These are phyloP conservation scores for Dactylella cylindrospora DNA, from an alignment of 2,329 filamentous ascomycete species.

Conservation along the genomic window DNA sequence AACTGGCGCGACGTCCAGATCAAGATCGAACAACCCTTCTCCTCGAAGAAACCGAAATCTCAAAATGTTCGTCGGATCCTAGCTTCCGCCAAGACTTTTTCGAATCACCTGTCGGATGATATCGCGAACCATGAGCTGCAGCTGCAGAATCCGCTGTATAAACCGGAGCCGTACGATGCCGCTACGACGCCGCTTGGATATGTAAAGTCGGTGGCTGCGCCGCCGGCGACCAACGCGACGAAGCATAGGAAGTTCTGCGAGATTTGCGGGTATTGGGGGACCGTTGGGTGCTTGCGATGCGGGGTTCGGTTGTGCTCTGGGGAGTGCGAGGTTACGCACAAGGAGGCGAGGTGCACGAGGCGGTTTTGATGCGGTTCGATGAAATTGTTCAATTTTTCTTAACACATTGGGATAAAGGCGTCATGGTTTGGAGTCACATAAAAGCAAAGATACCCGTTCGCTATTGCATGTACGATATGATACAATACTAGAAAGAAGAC, in stretches of 20 bases:
- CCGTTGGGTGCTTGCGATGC: constrained; percentile 47
- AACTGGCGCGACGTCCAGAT: constrained; percentile 73
- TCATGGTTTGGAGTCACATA: no score
- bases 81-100: constrained; percentile 78
- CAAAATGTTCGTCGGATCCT: constrained; percentile 74
- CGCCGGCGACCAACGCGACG: constrained; percentile 31
- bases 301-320: constrained; percentile 48
- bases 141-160: constrained; percentile 26
- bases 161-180: constrained; percentile 17
- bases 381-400: no score
- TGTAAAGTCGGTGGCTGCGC: constrained; percentile 42
- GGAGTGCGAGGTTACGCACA: constrained; percentile 47
- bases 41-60: constrained; percentile 53
- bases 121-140: constrained; percentile 60
- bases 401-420: no score
- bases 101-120: constrained; percentile 79
- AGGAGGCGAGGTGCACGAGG: constrained; percentile 47
- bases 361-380: constrained; percentile 13
- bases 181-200: constrained; percentile 45
- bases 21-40: constrained; percentile 33
- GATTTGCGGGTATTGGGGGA: constrained; percentile 49
- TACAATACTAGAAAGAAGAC: no score
- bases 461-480: no score
- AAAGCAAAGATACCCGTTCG: no score
- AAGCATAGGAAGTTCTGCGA: constrained; percentile 47